Base-by-base conservation (phyloP, 2,329 filamentous ascomycete genomes). In the Chrysoporthe deuterocubensis region DNA sequence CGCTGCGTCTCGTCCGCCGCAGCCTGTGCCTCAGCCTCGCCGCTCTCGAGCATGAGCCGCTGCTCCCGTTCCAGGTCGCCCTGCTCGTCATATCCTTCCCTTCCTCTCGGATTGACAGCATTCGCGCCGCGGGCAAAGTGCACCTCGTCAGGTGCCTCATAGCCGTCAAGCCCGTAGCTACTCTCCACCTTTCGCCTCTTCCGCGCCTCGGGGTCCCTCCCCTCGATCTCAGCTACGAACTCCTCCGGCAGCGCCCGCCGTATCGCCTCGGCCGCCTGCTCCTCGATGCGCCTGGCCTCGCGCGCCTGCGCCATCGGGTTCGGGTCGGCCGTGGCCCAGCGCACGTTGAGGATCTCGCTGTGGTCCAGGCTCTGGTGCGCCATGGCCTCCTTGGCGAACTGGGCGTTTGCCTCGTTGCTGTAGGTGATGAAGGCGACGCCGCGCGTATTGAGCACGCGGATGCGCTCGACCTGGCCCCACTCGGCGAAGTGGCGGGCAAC, bases 341-440 rank as follows among this genome's bases (percentile, higher is more conserved):
- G 87, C 60, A 99, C 94, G 78, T 99, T 99, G 37, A 99, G 82
- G 32, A 97, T 90, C 80, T 99, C 96, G 71, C 89, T 90, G 78
- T 98, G 91, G 75, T 99, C 96, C 40, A 99, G 83, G 0, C 89
- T 89, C 80, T 99, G 96, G 76, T 97, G 93, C 5, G 93, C 92
- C 95, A 99, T 98, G 0, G 96, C 92, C 78, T 97, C 94, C 76
- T 95, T 95, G 3, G 94, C 94, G 74, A 97, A 97, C 76, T 97
- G 91, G 2, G 92, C 90, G 74, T 96, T 96, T 54, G 92, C 90
- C 76, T 97, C 92, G 76, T 97, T 97, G 34, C 88, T 87, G 76
- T 98, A 98, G 11, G 96, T 99, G 66, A 99, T 90, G 78, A 99
- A 99, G 0, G 90, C 96, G 26, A 99, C 96, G 65, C 96, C 96